phyloP scores from a whole-genome alignment of 208 protist species.

The Leishmania turanica region DNA sequence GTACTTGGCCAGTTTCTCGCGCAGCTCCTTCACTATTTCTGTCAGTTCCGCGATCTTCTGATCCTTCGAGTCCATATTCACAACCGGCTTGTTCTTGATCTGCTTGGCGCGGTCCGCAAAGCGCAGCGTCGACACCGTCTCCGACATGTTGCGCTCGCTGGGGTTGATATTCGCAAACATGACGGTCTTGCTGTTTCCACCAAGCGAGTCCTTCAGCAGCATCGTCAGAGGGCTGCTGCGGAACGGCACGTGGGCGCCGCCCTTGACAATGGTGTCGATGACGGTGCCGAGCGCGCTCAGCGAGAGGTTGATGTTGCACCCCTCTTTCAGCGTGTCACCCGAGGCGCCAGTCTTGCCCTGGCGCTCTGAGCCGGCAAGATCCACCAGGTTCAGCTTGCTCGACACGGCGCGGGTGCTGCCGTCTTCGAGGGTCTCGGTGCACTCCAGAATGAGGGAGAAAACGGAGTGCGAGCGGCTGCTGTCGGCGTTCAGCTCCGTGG shows the following conservation, averaged over 20 bases:
- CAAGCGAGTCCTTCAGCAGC: slow-evolving; percentile 92
- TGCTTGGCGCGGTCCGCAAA: slow-evolving; percentile 92
- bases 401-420: slow-evolving; percentile 68
- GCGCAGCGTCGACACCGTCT: slow-evolving; percentile 89
- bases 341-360: slow-evolving; percentile 90
- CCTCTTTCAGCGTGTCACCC: slow-evolving; percentile 93
- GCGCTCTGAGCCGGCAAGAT: slow-evolving; percentile 92
- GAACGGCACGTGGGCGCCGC: slow-evolving; percentile 83
- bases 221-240: slow-evolving; percentile 87
- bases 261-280: slow-evolving; percentile 92
- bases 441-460: slow-evolving; percentile 88
- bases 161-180: slow-evolving; percentile 94
- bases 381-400: slow-evolving; percentile 92
- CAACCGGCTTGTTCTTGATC: slow-evolving; percentile 93
- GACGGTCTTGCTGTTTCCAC: slow-evolving; percentile 88
- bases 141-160: slow-evolving; percentile 86
- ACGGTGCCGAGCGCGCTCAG: slow-evolving; percentile 90
- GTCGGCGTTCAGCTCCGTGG: slow-evolving; percentile 90
- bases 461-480: slow-evolving; percentile 92
- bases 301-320: slow-evolving; percentile 94
- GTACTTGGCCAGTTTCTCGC: slow-evolving; percentile 81
- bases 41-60: slow-evolving; percentile 85
- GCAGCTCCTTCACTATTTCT: slow-evolving; percentile 71
- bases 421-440: slow-evolving; percentile 78
- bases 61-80: slow-evolving; percentile 92